phyloP scores from a whole-genome alignment of 495 filamentous ascomycete genomes.

The Xylaria nigripes region DNA sequence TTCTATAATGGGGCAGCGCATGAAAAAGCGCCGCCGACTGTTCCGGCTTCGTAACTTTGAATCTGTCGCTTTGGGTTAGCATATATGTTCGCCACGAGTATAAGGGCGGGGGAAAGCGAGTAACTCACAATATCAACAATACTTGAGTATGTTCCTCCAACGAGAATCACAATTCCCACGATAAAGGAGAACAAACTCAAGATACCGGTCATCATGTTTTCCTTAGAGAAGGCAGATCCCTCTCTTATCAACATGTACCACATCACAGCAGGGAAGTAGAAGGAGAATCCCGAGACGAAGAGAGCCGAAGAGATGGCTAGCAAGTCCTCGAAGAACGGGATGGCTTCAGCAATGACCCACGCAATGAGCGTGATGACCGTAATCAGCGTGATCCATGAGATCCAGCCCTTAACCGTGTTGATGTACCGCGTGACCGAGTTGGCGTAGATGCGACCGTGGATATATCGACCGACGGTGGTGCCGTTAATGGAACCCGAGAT shows the following conservation, averaged over 20 bases:
- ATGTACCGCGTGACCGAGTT: conserved; percentile 49
- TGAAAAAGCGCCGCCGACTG: conserved; percentile 3
- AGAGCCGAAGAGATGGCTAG: conserved; percentile 53
- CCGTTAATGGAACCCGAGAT: conserved; percentile 58
- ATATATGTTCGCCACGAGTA: not conserved
- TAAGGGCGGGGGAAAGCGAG: not conserved
- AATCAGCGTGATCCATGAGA: conserved; percentile 53
- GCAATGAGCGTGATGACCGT: conserved; percentile 53
- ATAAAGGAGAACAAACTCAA: conserved; percentile 45
- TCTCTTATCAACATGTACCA: conserved; percentile 57
- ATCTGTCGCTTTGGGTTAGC: conserved; percentile 1
- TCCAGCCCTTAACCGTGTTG: conserved; percentile 50
- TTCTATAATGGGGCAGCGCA: not conserved
- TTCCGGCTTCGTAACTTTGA: not conserved
- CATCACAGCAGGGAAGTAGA: conserved; percentile 55
- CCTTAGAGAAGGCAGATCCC: conserved; percentile 37
- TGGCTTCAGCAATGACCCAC: conserved; percentile 64
- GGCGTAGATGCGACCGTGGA: conserved; percentile 55
- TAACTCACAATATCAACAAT: conserved; percentile 49
- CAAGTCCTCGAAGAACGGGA: conserved; percentile 64
- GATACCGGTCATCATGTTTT: conserved; percentile 39
- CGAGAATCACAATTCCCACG: conserved; percentile 49
- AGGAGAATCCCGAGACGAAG: conserved; percentile 57
- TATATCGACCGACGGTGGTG: conserved; percentile 51
- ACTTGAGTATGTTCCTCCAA: conserved; percentile 50